A percentile compares a stretch with the other conserved stretches of the same genome.
These are phyloP conservation scores for Passiflora organensis DNA, from an alignment of 345 rosid genomes.

Conservation along the genomic window DNA sequence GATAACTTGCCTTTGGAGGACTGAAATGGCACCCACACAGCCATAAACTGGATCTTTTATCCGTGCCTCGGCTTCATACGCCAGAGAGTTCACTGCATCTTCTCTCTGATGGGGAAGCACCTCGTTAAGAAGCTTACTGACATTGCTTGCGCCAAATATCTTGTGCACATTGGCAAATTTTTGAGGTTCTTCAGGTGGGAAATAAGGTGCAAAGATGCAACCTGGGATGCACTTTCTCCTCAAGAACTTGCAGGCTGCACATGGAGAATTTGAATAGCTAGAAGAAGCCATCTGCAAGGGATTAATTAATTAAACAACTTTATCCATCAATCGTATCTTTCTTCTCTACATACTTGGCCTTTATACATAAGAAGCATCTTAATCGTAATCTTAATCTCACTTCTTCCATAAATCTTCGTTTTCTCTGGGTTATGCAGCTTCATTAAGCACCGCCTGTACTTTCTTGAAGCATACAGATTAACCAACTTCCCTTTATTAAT, in stretches of 20 bases:
- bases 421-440: too few species aligned
- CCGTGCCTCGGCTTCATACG: slow-evolving; percentile 32
- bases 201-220: slow-evolving; percentile 30
- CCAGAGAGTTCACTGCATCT: slow-evolving; percentile 33
- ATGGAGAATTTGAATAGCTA: slow-evolving; percentile 27
- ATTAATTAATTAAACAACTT: too few species aligned
- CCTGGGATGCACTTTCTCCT: slow-evolving; percentile 29
- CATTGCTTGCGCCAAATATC: slow-evolving; percentile 33
- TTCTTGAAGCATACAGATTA: background rate
- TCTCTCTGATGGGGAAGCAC: slow-evolving; percentile 31
- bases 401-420: background rate
- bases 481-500: background rate
- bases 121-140: slow-evolving; percentile 26
- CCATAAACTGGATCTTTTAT: slow-evolving; percentile 32
- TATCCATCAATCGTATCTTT: too few species aligned
- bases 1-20: slow-evolving; percentile 30
- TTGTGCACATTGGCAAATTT: slow-evolving; percentile 30
- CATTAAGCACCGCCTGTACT: background rate
- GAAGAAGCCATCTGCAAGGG: background rate
- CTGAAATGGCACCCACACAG: slow-evolving; percentile 32
- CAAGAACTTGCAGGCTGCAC: slow-evolving; percentile 34
- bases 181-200: slow-evolving; percentile 28
- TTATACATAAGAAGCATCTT: too few species aligned
- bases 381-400: background rate
- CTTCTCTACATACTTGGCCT: too few species aligned